Percentiles rank a stretch among this genome's conserved stretches.
These are phyloP conservation scores for Purpureocillium lavendulum DNA, from an alignment of 2,329 filamentous ascomycete species.

Conservation along the genomic window DNA sequence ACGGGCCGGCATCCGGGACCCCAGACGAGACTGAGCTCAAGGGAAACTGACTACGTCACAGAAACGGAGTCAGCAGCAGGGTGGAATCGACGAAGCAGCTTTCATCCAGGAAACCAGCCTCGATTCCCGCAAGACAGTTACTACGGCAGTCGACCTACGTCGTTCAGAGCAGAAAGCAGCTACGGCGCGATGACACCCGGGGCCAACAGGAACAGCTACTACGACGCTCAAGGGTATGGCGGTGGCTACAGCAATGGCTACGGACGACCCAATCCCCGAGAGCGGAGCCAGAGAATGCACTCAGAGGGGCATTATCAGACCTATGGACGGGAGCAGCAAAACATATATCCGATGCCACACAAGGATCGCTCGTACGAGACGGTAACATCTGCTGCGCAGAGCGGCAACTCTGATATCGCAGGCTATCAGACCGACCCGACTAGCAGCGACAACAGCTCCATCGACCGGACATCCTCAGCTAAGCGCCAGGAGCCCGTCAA, in stretches of 20 bases:
- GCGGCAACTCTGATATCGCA: conserved; percentile 66
- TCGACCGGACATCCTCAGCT: conserved; percentile 60
- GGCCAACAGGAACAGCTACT: conserved; percentile 31
- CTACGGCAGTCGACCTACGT: conserved; percentile 36
- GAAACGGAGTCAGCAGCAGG: conserved; percentile 38
- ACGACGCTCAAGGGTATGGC: conserved; percentile 30
- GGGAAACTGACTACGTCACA: conserved; percentile 14
- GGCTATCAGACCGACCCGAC: conserved; percentile 77
- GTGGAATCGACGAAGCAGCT: conserved; percentile 53
- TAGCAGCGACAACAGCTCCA: conserved; percentile 87
- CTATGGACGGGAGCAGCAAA: conserved; percentile 31
- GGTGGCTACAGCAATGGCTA: conserved; percentile 4
- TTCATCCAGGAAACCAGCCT: conserved; percentile 39
- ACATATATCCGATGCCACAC: conserved; percentile 45
- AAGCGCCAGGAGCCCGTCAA: conserved; percentile 48
- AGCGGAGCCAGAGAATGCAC: conserved; percentile 30
- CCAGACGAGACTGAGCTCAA: background rate
- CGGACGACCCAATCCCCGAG: conserved; percentile 6
- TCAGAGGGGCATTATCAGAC: conserved; percentile 35
- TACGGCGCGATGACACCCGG: conserved; percentile 26
- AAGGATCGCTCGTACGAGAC: conserved; percentile 83
- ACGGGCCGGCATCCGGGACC: conserved; percentile 11
- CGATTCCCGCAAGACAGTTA: conserved; percentile 45
- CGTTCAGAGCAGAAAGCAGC: conserved; percentile 31
- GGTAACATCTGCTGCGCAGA: conserved; percentile 67